phyloP scores from a whole-genome alignment of 2,329 filamentous ascomycete species.

The Aspergillus intermedius region DNA sequence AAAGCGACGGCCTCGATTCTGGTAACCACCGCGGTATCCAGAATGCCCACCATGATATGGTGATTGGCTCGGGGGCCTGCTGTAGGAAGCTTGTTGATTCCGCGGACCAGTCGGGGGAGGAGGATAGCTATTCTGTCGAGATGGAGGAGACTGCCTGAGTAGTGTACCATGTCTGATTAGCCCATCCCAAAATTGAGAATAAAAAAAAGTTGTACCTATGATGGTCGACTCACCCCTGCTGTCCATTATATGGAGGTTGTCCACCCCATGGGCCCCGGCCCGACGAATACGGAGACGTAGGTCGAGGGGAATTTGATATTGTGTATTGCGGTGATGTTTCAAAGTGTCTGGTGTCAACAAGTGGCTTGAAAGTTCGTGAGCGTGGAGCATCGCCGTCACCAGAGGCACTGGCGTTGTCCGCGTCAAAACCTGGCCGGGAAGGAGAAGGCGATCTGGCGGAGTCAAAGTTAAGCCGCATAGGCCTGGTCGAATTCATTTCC shows the following conservation, averaged over 20 bases:
- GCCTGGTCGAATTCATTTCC: constrained; percentile 22
- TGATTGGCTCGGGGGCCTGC: constrained; percentile 50
- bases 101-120: constrained; percentile 44
- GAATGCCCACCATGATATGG: constrained; percentile 50
- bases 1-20: constrained; percentile 39
- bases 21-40: constrained; percentile 53
- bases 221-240: constrained; percentile 43
- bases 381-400: constrained; percentile 27
- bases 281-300: constrained; percentile 54
- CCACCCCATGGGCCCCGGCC: constrained; percentile 50
- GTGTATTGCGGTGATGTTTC: constrained; percentile 55
- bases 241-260: constrained; percentile 36
- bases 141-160: constrained; percentile 57
- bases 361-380: constrained; percentile 34
- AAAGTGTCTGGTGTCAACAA: constrained; percentile 43
- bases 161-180: constrained; percentile 25
- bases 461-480: constrained; percentile 22
- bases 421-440: constrained; percentile 26
- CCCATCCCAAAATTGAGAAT: constrained; percentile 1
- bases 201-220: no score
- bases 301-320: constrained; percentile 54
- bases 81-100: constrained; percentile 44
- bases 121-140: constrained; percentile 51
- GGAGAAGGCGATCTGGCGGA: constrained; percentile 25
- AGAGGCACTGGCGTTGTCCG: constrained; percentile 22